These are phyloP conservation scores for Scedosporium minutisporum DNA, from an alignment of 2,329 filamentous ascomycete species.

Conservation along the genomic window DNA sequence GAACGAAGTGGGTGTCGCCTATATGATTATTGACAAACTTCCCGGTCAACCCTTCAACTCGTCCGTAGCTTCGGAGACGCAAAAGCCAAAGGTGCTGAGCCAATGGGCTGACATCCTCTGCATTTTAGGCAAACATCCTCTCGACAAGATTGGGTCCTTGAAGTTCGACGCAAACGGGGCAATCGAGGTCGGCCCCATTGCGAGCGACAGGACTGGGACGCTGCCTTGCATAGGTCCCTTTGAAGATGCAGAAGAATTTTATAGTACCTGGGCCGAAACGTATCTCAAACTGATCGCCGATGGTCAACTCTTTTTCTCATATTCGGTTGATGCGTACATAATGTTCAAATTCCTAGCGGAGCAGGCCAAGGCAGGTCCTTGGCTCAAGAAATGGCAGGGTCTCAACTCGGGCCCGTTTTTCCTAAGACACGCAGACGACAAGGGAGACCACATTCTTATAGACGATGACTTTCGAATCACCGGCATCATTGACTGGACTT, in stretches of 20 bases:
- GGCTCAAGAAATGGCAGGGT: background rate
- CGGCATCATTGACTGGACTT: constrained; percentile 16
- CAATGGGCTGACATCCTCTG: constrained; percentile 13
- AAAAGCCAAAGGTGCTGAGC: constrained; percentile 12
- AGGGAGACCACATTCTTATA: constrained; percentile 14
- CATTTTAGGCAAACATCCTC: constrained; percentile 4
- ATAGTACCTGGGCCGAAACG: constrained; percentile 15
- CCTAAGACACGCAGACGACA: constrained; percentile 35
- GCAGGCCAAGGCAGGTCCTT: background rate
- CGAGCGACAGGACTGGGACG: constrained; percentile 9
- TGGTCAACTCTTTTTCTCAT: constrained; percentile 21
- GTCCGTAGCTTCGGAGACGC: constrained; percentile 10
- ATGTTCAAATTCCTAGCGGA: constrained; percentile 28
- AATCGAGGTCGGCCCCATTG: constrained; percentile 8
- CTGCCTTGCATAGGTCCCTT: constrained; percentile 12
- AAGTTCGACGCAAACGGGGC: constrained; percentile 1
- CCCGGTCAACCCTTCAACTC: constrained; percentile 14
- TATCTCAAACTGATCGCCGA: constrained; percentile 19
- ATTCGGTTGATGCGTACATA: constrained; percentile 20
- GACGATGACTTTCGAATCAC: constrained; percentile 32
- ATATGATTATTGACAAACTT: constrained; percentile 17
- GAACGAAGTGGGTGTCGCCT: constrained; percentile 17
- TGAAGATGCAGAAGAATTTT: constrained; percentile 11
- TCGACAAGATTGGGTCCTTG: constrained; percentile 7
- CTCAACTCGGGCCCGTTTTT: constrained; percentile 20